These are phyloP conservation scores for Paecilomyces dactylethromorphus DNA, from an alignment of 2,329 filamentous ascomycete genomes.

Conservation along the genomic window DNA sequence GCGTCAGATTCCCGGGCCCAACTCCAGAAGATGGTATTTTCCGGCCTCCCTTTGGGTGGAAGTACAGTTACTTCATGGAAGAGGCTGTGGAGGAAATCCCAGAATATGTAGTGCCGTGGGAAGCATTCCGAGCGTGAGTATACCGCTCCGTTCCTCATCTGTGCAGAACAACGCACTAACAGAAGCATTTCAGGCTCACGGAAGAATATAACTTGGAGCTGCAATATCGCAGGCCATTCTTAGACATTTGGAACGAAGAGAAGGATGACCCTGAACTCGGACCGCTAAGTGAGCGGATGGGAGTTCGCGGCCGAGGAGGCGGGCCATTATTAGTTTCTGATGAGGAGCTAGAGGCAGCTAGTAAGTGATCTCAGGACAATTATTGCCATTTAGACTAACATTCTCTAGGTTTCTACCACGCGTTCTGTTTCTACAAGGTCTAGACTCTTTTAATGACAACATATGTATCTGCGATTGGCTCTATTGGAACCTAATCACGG, in stretches of 20 bases:
- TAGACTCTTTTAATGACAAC: conserved; percentile 35
- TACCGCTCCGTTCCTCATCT: background rate
- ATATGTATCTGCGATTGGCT: background rate
- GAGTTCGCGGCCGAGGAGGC: conserved; percentile 67
- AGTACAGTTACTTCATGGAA: conserved; percentile 92
- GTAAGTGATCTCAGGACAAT: conserved; percentile 28
- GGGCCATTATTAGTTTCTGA: conserved; percentile 64
- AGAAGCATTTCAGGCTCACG: conserved; percentile 50
- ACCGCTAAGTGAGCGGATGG: conserved; percentile 89
- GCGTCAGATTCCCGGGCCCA: conserved; percentile 76
- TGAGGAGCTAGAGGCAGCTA: conserved; percentile 87
- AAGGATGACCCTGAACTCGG: conserved; percentile 78
- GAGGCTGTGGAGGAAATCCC: conserved; percentile 95
- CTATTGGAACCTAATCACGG: background rate
- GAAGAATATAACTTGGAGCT: conserved; percentile 96
- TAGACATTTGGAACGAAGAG: conserved; percentile 86
- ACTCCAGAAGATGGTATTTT: conserved; percentile 85
- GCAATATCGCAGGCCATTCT: conserved; percentile 86
- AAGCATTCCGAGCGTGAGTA: conserved; percentile 74
- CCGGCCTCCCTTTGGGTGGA: conserved; percentile 92
- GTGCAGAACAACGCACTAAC: conserved; percentile 5
- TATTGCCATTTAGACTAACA: background rate
- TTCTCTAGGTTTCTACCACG: conserved; percentile 68
- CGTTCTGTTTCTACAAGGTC: conserved; percentile 96
- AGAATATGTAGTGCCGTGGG: conserved; percentile 97